Conservation (phyloP, 2,329 filamentous ascomycete species). For the Tolypocladium tundrense region DNA sequence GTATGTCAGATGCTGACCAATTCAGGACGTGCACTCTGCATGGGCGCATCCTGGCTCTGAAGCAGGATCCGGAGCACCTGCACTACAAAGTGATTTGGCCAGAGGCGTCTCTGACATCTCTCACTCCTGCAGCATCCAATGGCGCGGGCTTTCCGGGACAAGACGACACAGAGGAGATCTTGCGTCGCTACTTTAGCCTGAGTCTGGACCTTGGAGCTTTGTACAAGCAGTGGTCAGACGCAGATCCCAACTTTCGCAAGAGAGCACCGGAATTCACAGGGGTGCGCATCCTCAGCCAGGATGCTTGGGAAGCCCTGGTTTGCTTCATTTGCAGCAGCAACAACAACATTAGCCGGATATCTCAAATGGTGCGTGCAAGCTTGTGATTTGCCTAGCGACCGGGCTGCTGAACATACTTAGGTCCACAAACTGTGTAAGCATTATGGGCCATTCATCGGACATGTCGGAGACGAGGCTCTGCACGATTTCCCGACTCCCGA, state of each 20-base stretch:
- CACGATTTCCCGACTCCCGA: conserved; percentile 79
- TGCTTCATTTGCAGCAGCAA: conserved; percentile 98
- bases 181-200: conserved; percentile 83
- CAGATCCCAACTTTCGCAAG: conserved; percentile 80
- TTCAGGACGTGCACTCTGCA: conserved; percentile 69
- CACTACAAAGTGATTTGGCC: conserved; percentile 69
- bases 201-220: conserved; percentile 62
- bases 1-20: background rate
- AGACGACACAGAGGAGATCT: conserved; percentile 63
- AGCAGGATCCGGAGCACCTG: conserved; percentile 68
- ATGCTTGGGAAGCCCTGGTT: conserved; percentile 89
- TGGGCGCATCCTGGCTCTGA: conserved; percentile 74
- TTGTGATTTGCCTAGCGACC: too few relatives aligned
- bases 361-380: conserved; percentile 62
- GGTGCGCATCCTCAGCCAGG: conserved; percentile 84
- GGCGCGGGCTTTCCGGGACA: conserved; percentile 13
- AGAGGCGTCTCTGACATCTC: conserved; percentile 7
- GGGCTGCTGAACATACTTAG: conserved; percentile 21
- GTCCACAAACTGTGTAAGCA: conserved; percentile 79
- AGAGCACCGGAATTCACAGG: conserved; percentile 82
- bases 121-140: conserved; percentile 3
- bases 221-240: conserved; percentile 78
- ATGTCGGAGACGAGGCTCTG: conserved; percentile 60
- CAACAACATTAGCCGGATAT: conserved; percentile 93
- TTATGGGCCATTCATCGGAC: conserved; percentile 69